These are phyloP conservation scores for Gentiana straminea DNA, from an alignment of 257 asterid genomes.

Conservation along the genomic window DNA sequence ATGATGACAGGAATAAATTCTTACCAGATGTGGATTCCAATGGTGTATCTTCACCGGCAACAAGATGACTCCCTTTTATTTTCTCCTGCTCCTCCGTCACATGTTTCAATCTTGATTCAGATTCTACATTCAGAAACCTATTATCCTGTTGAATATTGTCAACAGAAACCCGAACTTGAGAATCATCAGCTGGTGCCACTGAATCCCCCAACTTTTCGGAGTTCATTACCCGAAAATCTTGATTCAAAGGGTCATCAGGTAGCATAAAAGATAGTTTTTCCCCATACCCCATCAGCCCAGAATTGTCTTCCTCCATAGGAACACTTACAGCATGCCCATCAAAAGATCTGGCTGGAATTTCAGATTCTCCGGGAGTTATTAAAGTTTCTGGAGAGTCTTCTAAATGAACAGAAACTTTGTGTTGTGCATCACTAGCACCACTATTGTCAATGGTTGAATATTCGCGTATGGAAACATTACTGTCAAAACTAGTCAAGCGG, in stretches of 20 bases:
- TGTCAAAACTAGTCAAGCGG: conserved; percentile 6
- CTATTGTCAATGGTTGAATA: conserved; percentile 7
- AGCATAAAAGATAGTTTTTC: neutral
- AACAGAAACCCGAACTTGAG: conserved; percentile 15
- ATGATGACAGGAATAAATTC: conserved; percentile 7
- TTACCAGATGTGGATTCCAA: conserved; percentile 40
- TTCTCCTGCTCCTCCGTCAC: conserved; percentile 18
- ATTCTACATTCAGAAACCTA: conserved; percentile 12
- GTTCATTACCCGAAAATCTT: conserved; percentile 9
- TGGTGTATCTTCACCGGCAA: conserved; percentile 12
- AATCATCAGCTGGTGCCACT: conserved; percentile 13
- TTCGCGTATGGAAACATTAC: conserved; percentile 2
- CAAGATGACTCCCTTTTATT: conserved; percentile 8
- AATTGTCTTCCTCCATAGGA: conserved; percentile 11
- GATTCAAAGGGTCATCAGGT: conserved; percentile 1
- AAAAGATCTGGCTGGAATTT: conserved; percentile 14
- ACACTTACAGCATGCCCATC: conserved; percentile 17
- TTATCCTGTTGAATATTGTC: conserved; percentile 13
- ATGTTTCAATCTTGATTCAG: conserved; percentile 18
- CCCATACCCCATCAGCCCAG: conserved; percentile 5
- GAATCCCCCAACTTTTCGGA: conserved; percentile 14
- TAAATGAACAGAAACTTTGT: conserved; percentile 21
- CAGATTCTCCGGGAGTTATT: conserved; percentile 15
- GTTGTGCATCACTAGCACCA: conserved; percentile 7
- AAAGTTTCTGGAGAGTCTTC: conserved; percentile 12